Evolutionary conservation across 2,329 filamentous ascomycete genomes (phyloP), one percentile per base, ranked within the genome.

Genomic region (Colletotrichum musae): DNA sequence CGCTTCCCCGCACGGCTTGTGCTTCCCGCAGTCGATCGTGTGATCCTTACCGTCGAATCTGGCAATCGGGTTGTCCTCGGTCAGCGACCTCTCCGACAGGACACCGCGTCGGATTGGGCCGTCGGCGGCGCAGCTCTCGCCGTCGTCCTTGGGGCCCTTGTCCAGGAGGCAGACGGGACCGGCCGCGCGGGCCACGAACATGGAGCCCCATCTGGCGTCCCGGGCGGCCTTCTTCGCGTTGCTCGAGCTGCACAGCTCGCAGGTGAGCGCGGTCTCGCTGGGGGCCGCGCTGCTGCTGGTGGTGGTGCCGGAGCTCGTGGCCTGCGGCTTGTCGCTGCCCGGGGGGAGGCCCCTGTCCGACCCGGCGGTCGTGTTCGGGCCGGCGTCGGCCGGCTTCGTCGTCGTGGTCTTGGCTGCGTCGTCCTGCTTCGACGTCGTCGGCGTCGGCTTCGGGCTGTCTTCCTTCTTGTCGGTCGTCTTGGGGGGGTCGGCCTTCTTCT

Each of bases 391-490:
- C 32, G 9, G 32, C 32, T 36, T 36, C 32, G 32, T 36, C 32
- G 32, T 36, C 32, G 32, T 36, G 32, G 32, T 36, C 32, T 36
- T 36, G 32, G 32, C 32, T 36, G 32, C 32, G 32, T 36, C 32
- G 32, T 36, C 32, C 32, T 36, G 32, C 32, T 36, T 36, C 32
- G 32, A 36, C 32, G 36, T 26, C 36, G 53, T 56, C 32, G 15
- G 6, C 32, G 53, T 43, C 32, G 54, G 16, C 7, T 39, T 58
- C 21, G 54, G 15, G 18, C 16, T 9, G 18, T 57, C 53, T 26
- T 43, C 53, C 18, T 4, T 57, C 41, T 58, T 58, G 16, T 48
- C 45, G 4, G 56, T 50, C 21, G 54, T 45, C 54, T 58, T 58
- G 13, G 24, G 43, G 16, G 43, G 24, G 10, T 58, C 16, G 41